Percentiles rank a stretch among this genome's conserved stretches.
Evolutionary conservation across 768 basidiomycete species (phyloP).

Genomic region (Naganishia randhawae): DNA sequence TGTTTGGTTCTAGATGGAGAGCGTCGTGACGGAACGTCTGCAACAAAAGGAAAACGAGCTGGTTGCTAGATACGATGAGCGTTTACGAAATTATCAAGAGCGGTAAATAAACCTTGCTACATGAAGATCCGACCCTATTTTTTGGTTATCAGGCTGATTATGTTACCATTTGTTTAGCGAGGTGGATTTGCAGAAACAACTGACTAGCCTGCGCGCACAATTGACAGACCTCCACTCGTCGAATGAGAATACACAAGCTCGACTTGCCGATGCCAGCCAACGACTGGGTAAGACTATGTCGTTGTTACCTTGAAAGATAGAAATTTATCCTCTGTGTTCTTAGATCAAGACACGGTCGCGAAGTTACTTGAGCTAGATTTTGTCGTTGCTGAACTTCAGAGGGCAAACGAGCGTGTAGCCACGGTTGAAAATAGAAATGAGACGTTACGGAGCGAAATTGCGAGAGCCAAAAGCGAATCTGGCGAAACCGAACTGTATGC

Average conservation of each 20-base stretch:
- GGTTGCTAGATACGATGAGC: constrained; percentile 94
- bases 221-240: constrained; percentile 83
- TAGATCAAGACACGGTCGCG: constrained; percentile 86
- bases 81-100: constrained; percentile 90
- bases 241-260: constrained; percentile 88
- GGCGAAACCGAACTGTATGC: constrained; percentile 24
- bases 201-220: constrained; percentile 80
- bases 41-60: constrained; percentile 91
- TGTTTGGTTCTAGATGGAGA: constrained; percentile 70
- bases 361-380: constrained; percentile 91
- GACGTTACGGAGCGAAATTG: constrained; percentile 90
- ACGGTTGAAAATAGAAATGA: constrained; percentile 93
- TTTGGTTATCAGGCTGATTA: constrained; percentile 3
- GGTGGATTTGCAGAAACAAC: constrained; percentile 86
- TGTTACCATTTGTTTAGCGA: constrained; percentile 58
- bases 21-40: constrained; percentile 82
- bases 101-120: constrained; percentile 61
- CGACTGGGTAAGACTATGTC: constrained; percentile 56
- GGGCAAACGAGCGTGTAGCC: constrained; percentile 89
- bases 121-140: no score
- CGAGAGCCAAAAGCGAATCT: constrained; percentile 72
- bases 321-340: not conserved
- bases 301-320: not conserved
- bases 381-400: constrained; percentile 86
- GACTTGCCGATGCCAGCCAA: constrained; percentile 82